Percentiles rank a stretch among this genome's conserved stretches.
Evolutionary conservation across 2,329 filamentous ascomycete genomes (phyloP).

Genomic region (Penicillium sp.): DNA sequence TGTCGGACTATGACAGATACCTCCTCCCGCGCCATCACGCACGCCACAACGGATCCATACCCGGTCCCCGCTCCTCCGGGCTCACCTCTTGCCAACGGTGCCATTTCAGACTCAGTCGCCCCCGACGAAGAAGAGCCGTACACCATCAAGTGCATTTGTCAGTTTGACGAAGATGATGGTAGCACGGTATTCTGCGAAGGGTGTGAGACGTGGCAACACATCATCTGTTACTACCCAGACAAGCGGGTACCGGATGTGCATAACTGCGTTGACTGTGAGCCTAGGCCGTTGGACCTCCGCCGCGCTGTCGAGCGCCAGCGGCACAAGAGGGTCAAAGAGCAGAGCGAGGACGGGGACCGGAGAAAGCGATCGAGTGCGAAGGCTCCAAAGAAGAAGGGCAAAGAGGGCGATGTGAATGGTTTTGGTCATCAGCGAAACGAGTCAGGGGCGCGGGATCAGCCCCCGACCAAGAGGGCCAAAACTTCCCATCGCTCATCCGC

Average conservation of each 20-base stretch:
- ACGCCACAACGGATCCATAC: conserved; percentile 44
- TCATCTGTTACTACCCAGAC: conserved; percentile 88
- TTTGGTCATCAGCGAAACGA: conserved; percentile 55
- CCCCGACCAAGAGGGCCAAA: conserved; percentile 72
- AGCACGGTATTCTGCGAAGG: conserved; percentile 94
- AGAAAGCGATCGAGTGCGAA: conserved; percentile 75
- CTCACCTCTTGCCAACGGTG: conserved; percentile 42
- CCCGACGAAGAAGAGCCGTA: conserved; percentile 54
- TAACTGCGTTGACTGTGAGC: conserved; percentile 83
- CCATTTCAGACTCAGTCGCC: conserved; percentile 38
- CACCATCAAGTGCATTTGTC: conserved; percentile 97
- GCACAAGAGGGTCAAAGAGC: conserved; percentile 57
- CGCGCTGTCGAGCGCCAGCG: conserved; percentile 69
- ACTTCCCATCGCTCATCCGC: conserved; percentile 72
- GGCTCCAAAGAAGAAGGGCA: conserved; percentile 81
- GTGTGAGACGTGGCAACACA: conserved; percentile 98
- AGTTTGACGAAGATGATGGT: conserved; percentile 89
- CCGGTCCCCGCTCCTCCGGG: conserved; percentile 44
- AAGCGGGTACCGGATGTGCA: conserved; percentile 71
- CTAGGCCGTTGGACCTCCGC: conserved; percentile 66
- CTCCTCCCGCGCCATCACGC: conserved; percentile 47
- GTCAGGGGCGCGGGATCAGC: conserved; percentile 45
- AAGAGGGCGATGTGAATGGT: conserved; percentile 54
- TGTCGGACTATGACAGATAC: conserved; percentile 54
- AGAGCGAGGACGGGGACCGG: conserved; percentile 58